A percentile compares a stretch with the other conserved stretches of the same genome.
phyloP scores from a whole-genome alignment of 2,329 filamentous ascomycete genomes.

The Penicillium janthinellum region DNA sequence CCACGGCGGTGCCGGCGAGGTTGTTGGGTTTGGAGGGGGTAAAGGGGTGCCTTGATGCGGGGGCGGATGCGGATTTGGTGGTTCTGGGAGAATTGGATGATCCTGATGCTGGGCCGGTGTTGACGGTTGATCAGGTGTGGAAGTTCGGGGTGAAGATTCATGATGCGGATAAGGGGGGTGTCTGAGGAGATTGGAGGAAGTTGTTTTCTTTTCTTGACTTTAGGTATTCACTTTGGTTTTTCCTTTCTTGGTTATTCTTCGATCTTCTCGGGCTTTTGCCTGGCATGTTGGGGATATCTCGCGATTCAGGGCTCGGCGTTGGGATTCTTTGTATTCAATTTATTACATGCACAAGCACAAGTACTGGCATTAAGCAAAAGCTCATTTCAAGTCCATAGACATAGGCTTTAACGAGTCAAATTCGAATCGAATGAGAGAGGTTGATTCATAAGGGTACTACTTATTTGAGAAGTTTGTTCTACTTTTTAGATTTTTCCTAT shows the following conservation, averaged over 20 bases:
- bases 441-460: no score
- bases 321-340: conserved; percentile 1
- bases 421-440: neutral
- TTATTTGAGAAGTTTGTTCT: no score
- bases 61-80: conserved; percentile 47
- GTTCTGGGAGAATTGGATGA: conserved; percentile 40
- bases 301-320: neutral
- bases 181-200: neutral
- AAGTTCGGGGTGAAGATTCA: conserved; percentile 46
- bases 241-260: neutral
- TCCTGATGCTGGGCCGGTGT: conserved; percentile 32
- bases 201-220: neutral
- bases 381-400: neutral
- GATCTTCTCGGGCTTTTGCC: neutral
- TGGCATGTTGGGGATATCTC: neutral
- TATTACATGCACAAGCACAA: neutral
- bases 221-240: neutral
- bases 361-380: neutral
- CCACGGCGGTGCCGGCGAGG: conserved; percentile 43
- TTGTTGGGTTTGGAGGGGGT: conserved; percentile 42
- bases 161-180: conserved; percentile 34
- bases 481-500: neutral
- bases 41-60: conserved; percentile 43
- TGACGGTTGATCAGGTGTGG: conserved; percentile 48
- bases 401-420: no score